These are phyloP conservation scores for Xylariaceae sp. DNA, from an alignment of 2,329 filamentous ascomycete species.

Conservation along the genomic window DNA sequence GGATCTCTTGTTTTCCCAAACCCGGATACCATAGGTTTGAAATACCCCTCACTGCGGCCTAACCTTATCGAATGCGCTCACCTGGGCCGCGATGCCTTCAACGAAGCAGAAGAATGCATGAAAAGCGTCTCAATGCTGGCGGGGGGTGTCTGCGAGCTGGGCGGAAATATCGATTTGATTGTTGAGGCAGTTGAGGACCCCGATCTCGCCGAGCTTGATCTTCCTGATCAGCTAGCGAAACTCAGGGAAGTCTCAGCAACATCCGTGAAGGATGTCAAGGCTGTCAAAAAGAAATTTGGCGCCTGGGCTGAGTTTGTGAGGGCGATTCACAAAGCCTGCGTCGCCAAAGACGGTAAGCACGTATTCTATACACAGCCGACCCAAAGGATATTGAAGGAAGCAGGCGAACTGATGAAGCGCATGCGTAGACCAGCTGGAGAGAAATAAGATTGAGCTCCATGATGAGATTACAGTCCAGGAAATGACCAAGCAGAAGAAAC, in stretches of 20 bases:
- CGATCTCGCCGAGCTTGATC: constrained; percentile 7
- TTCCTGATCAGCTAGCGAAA: constrained; percentile 4
- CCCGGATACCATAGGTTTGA: not conserved
- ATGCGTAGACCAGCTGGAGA: not conserved
- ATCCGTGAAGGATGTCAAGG: constrained; percentile 2
- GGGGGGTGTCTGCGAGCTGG: not conserved
- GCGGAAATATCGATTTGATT: constrained; percentile 8
- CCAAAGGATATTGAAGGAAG: not conserved
- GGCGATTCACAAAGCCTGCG: constrained; percentile 10
- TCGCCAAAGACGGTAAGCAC: constrained; percentile 8
- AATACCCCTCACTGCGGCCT: not conserved
- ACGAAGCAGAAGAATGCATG: constrained; percentile 5
- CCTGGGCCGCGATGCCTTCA: constrained; percentile 5
- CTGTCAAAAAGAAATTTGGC: not conserved
- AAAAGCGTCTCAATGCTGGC: constrained; percentile 1
- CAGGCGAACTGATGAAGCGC: not conserved
- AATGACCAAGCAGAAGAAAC: constrained; percentile 1
- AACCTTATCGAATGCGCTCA: constrained; percentile 7
- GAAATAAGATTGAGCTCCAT: not conserved
- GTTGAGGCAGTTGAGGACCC: constrained; percentile 11
- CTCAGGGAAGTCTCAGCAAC: not conserved
- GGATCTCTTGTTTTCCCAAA: constrained; percentile 4
- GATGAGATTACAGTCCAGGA: not conserved
- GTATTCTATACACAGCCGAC: not conserved
- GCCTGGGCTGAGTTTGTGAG: constrained; percentile 5